These are phyloP conservation scores for Isatis tinctoria DNA, from an alignment of 345 rosid genomes.

Conservation along the genomic window DNA sequence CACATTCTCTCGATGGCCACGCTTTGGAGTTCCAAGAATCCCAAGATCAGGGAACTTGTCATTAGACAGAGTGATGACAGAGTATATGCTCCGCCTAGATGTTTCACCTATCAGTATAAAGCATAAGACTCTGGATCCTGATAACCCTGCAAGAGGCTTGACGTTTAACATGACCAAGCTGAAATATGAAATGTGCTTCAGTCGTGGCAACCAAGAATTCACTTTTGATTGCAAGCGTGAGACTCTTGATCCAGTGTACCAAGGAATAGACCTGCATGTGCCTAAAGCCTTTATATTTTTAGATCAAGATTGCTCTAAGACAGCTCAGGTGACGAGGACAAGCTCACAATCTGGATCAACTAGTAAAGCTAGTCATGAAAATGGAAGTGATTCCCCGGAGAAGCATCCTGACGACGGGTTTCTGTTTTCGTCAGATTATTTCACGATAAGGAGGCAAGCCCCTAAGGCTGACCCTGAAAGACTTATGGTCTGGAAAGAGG, in stretches of 20 bases:
- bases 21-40: slow-evolving; percentile 84
- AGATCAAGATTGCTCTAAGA: slow-evolving; percentile 50
- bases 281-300: slow-evolving; percentile 61
- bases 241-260: slow-evolving; percentile 91
- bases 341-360: slow-evolving; percentile 51
- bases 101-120: slow-evolving; percentile 66
- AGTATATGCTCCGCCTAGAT: slow-evolving; percentile 81
- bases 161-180: slow-evolving; percentile 68
- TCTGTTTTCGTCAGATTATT: slow-evolving; percentile 86
- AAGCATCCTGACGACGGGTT: slow-evolving; percentile 87
- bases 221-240: slow-evolving; percentile 89
- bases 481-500: slow-evolving; percentile 95
- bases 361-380: slow-evolving; percentile 52
- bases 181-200: slow-evolving; percentile 69
- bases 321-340: slow-evolving; percentile 49
- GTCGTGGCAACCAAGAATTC: slow-evolving; percentile 86
- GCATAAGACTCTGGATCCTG: slow-evolving; percentile 66
- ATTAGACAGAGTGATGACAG: slow-evolving; percentile 94
- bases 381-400: slow-evolving; percentile 37
- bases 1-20: slow-evolving; percentile 83
- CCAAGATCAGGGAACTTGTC: slow-evolving; percentile 89
- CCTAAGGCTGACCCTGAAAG: slow-evolving; percentile 87
- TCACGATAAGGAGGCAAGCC: slow-evolving; percentile 92
- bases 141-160: slow-evolving; percentile 88
- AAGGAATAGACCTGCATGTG: slow-evolving; percentile 76